These are phyloP conservation scores for Craterostigma plantagineum DNA, from an alignment of 257 asterid genomes.

Conservation along the genomic window DNA sequence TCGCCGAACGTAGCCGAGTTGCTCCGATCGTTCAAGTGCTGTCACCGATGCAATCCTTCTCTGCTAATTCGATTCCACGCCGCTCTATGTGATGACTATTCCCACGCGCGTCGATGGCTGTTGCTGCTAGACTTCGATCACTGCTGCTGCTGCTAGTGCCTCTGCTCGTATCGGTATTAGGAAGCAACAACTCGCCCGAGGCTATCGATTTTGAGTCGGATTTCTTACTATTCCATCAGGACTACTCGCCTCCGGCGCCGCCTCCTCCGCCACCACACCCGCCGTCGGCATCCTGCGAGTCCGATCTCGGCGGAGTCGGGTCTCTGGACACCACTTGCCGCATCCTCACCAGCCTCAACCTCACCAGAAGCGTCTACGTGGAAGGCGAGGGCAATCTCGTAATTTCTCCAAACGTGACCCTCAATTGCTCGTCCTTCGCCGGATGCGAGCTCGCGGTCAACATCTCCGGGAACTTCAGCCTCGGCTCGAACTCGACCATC, in stretches of 20 bases:
- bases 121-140: neutral
- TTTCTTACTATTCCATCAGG: constrained; percentile 47
- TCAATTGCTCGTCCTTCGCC: constrained; percentile 38
- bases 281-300: constrained; percentile 71
- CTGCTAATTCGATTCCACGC: no score
- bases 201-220: constrained; percentile 32
- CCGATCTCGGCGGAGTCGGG: constrained; percentile 88
- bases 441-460: constrained; percentile 76
- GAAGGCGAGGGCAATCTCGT: constrained; percentile 76
- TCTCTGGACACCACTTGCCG: constrained; percentile 74
- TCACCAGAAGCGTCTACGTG: constrained; percentile 53
- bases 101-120: neutral
- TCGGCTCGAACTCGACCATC: constrained; percentile 49
- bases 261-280: constrained; percentile 99
- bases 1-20: no score
- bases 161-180: constrained; percentile 9
- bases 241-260: constrained; percentile 97
- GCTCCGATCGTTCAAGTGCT: no score
- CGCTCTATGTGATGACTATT: no score
- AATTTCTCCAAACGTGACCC: constrained; percentile 51
- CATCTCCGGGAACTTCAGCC: constrained; percentile 51
- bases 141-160: constrained; percentile 13
- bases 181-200: constrained; percentile 6
- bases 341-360: constrained; percentile 52
- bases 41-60: no score